Evolutionary conservation across 2,329 filamentous ascomycete species (phyloP).

Genomic region (Alternaria burnsii): DNA sequence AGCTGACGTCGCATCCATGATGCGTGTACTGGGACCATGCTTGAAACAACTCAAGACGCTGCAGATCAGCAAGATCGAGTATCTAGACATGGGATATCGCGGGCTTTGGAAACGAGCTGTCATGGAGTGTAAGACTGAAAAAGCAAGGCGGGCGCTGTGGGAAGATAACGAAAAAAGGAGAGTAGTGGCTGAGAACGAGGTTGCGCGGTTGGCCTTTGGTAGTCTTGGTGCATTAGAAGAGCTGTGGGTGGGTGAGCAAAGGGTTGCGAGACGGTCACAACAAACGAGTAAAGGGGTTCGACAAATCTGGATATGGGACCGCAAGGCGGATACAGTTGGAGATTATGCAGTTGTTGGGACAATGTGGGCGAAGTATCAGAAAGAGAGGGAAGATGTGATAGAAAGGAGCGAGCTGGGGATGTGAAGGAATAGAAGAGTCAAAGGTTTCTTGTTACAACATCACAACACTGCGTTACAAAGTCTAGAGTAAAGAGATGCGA

Average conservation of each 20-base stretch:
- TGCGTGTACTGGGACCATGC: slow-evolving; percentile 8
- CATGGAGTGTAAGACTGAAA: slow-evolving; percentile 18
- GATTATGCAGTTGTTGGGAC: slow-evolving; percentile 1
- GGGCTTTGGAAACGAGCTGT: slow-evolving; percentile 26
- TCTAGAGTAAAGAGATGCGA: background rate
- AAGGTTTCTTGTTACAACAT: background rate
- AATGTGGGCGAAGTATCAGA: slow-evolving; percentile 18
- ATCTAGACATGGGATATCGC: slow-evolving; percentile 26
- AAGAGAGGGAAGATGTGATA: slow-evolving; percentile 24
- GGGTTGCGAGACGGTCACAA: slow-evolving; percentile 21
- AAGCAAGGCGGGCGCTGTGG: slow-evolving; percentile 20
- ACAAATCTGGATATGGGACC: slow-evolving; percentile 25
- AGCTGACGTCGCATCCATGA: slow-evolving; percentile 18
- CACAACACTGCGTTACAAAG: background rate
- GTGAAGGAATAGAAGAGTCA: background rate
- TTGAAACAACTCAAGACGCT: slow-evolving; percentile 17
- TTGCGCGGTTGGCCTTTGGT: slow-evolving; percentile 23
- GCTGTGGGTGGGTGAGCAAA: slow-evolving; percentile 25
- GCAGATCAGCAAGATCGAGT: slow-evolving; percentile 19
- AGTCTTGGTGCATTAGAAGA: slow-evolving; percentile 17
- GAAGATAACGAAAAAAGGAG: slow-evolving; percentile 18
- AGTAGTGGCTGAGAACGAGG: slow-evolving; percentile 25
- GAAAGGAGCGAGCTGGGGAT: slow-evolving; percentile 18
- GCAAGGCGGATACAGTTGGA: slow-evolving; percentile 14
- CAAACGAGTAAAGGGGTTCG: background rate